Base-by-base conservation (phyloP, 164 flowering plant genomes). In the Taxillus chinensis region DNA sequence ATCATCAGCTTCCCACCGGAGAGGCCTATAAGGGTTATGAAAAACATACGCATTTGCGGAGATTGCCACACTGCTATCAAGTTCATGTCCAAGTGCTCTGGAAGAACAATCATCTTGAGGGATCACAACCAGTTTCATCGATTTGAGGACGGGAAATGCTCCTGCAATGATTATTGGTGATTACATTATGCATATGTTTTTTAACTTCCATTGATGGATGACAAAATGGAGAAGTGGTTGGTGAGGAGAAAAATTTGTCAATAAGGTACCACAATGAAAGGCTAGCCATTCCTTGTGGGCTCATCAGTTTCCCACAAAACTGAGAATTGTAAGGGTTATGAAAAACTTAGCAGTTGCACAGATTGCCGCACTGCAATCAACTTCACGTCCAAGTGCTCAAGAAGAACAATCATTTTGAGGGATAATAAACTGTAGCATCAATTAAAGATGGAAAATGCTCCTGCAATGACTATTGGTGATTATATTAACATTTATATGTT, bases 161-260 rank as follows among this genome's bases (percentile, higher is more conserved):
- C 96, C 7, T 91, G 97, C 66, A 82, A 86, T 8, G 95, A 90
- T 62, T 89, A 90, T 55, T 91, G 99, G 99, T 95, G 71, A 85
- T 64, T 68, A n/a, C 56, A 54, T 8, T 68, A 60, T 45, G 12
- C 55, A 48, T 27, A 2, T 27, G 0, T 27, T 0, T 27, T 27
- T 27, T 10, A 62, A 15, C 11, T n/a, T 0, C 1, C 5, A 3
- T 8, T 2, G 17, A 1, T 52, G 4, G 17, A 5, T 39, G 16
- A 62, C 15, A 14, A 14, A 5, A 14, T 51, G 8, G 4, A 14
- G 17, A 15, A 5, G 7, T 5, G 4, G 5, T 51, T 5, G 15
- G 14, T 8, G 27, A 15, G 8, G 27, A 15, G 27, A 10, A 9
- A 51, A 51, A 14, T 14, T 51, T 51, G 8, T 1, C 4, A 8